Evolutionary conservation across 495 filamentous ascomycete genomes (phyloP), one percentile per base, ranked within the genome.

Genomic region (Rhypophila decipiens): DNA sequence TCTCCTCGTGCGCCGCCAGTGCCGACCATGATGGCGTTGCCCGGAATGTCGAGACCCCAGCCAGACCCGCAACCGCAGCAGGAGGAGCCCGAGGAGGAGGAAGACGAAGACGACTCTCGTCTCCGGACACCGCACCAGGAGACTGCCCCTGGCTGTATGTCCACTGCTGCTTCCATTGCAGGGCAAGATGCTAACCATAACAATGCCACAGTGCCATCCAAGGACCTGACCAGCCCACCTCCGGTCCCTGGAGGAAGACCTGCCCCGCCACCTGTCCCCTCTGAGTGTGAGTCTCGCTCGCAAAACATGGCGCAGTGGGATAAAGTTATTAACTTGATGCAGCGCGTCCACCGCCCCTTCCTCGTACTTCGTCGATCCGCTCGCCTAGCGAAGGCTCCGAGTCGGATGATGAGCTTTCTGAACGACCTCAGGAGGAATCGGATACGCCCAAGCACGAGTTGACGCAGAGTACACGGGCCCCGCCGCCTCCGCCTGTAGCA

Each of bases 401-500:
- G 58, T 96, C 91, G 9, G 94, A 95, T 65, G 94, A 97, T 66
- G 93, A 98, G 59, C 70, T 95, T 65, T 93, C 88, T n/a, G 67
- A 79, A 41, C 75, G 77, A 51, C 70, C 81, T 20, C 58, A 57
- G 38, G 57, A 59, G 19, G 54, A 61, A 24, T 44, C 52, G 53
- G 61, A 71, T 24, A 68, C 69, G 31, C 68, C 69, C 22, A 63
- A 59, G 43, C 55, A 56, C 31, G 73, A 76, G 52, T 45, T 50
- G 15, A 46, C 55, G 24, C 73, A 60, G 24, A 54, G 52, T 15
- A 54, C 45, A 39, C 60, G 66, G 46, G 68, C 62, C 22, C 71
- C 69, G 19, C 71, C 68, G 47, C 70, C 65, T 42, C 69, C 78
- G 13, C 72, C 80, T 2, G 59, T 73, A 18, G 68, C 72, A 5